These are phyloP conservation scores for Glycyrrhiza uralensis DNA, from an alignment of 306 rosid genomes.

Conservation along the genomic window DNA sequence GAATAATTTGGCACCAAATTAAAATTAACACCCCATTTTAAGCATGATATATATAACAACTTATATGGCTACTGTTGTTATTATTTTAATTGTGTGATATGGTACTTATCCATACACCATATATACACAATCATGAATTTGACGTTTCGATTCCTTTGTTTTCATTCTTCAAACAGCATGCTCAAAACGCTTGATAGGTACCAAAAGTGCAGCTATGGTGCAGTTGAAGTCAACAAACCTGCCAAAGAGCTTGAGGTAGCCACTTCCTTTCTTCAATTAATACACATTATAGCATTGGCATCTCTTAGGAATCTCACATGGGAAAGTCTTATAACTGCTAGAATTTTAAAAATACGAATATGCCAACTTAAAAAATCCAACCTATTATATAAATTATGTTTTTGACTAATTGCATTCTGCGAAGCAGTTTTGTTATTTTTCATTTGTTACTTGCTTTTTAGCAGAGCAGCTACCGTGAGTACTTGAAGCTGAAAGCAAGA, in stretches of 20 bases:
- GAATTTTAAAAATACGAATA: neutral
- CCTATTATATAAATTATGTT: neutral
- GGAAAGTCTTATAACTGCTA: neutral
- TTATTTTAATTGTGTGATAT: too few species aligned
- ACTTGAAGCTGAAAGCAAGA: conserved; percentile 80
- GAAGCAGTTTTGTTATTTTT: conserved; percentile 1
- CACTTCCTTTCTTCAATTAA: neutral
- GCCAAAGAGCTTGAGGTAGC: conserved; percentile 90
- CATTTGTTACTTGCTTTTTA: conserved; percentile 10
- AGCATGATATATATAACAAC: too few species aligned
- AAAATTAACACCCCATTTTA: too few species aligned
- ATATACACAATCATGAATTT: too few species aligned
- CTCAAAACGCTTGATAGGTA: conserved; percentile 56
- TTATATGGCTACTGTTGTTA: too few species aligned
- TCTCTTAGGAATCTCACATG: neutral
- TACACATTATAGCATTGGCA: neutral
- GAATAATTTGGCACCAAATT: too few species aligned
- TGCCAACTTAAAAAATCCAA: neutral
- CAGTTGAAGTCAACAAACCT: conserved; percentile 79
- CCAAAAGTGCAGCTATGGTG: conserved; percentile 94
- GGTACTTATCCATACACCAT: too few species aligned
- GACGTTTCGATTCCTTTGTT: conserved; percentile 25
- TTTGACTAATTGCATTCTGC: neutral
- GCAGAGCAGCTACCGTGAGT: conserved; percentile 91
- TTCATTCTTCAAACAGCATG: conserved; percentile 29